Base-by-base conservation (phyloP, 75 land plant genomes). In the Cunninghamia lanceolata region DNA sequence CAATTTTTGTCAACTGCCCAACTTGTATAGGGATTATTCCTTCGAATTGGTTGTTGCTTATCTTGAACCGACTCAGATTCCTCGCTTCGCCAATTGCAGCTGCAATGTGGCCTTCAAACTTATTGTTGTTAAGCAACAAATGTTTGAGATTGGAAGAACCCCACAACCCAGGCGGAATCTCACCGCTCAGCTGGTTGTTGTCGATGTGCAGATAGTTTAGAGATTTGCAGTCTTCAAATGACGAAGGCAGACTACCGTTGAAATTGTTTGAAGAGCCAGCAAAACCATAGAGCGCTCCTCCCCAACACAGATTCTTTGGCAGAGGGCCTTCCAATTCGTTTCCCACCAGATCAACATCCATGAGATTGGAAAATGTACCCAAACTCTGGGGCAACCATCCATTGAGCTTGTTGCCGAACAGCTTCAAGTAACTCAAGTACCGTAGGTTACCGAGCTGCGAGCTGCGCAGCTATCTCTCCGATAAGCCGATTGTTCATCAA, bases 221-320 rank as follows among this genome's bases (percentile, higher is more conserved):
- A 13, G 66, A 82, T 9, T 30, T 52, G 86, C 92, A 91, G 36
- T 38, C 45, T 21, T 82, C 89, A 6, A 87, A 39, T 13, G 83
- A 38, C 17, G 84, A 85, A 16, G 92, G 92, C 21, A 91, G 87
- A 16, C 87, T 56, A 4, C 92, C 92, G 0, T n/a, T 79, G n/a
- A 91, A 82, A 36, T 87, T 39, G 53, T 91, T 91, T 30, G 74
- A 82, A 21, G 30, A 56, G 34, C 84, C 85, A 47, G 76, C 74
- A 8, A 91, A 46, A 34, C n/a, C 63, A 59, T 85, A 63, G 14
- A 91, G 78, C 45, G 16, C 52, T 83, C 86, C 83, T 28, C 88
- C 92, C 16, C 66, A n/a, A 54, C 92, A 91, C 3, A 91, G 84
- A n/a, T 59, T 42, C 17, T 13, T 38, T 19, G 92, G 92, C 1